Evolutionary conservation across 768 basidiomycete genomes (phyloP).

Genomic region (Suillus occidentalis): DNA sequence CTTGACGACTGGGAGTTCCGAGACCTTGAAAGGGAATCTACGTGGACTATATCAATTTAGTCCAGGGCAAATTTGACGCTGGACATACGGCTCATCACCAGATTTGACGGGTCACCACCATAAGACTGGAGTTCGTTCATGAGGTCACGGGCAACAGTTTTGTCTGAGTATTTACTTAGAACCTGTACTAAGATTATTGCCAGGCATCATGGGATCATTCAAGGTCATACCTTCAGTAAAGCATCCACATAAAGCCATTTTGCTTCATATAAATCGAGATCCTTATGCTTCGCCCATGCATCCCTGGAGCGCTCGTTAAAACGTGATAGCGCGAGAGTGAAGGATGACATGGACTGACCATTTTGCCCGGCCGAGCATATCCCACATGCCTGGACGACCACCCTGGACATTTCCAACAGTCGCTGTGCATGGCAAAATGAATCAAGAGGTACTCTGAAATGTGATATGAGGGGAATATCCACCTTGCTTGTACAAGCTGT

Average conservation of each 20-base stretch:
- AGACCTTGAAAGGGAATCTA: slow-evolving; percentile 45
- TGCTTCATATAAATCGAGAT: slow-evolving; percentile 74
- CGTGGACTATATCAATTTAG: background rate
- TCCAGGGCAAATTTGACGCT: slow-evolving; percentile 12
- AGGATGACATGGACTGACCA: slow-evolving; percentile 51
- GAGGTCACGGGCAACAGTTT: slow-evolving; percentile 71
- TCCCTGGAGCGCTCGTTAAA: slow-evolving; percentile 55
- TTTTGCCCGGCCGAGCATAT: slow-evolving; percentile 91
- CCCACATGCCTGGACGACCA: slow-evolving; percentile 82
- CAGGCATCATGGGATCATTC: background rate
- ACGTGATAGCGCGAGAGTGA: slow-evolving; percentile 20
- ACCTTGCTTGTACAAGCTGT: slow-evolving; percentile 94
- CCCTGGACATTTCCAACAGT: slow-evolving; percentile 86
- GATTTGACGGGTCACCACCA: slow-evolving; percentile 62
- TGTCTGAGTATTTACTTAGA: slow-evolving; percentile 79
- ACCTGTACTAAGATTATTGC: slow-evolving; percentile 46
- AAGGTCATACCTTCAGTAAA: slow-evolving; percentile 63
- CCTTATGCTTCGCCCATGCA: slow-evolving; percentile 93
- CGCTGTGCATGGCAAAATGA: slow-evolving; percentile 44
- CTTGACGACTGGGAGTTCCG: slow-evolving; percentile 63
- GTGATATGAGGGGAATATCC: slow-evolving; percentile 2
- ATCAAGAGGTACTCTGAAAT: slow-evolving; percentile 10
- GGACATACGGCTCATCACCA: slow-evolving; percentile 63
- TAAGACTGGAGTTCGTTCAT: slow-evolving; percentile 79
- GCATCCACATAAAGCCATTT: slow-evolving; percentile 91